Evolutionary conservation across 2,329 filamentous ascomycete genomes (phyloP), one percentile per base, ranked within the genome.

Genomic region (Capronia americana): DNA sequence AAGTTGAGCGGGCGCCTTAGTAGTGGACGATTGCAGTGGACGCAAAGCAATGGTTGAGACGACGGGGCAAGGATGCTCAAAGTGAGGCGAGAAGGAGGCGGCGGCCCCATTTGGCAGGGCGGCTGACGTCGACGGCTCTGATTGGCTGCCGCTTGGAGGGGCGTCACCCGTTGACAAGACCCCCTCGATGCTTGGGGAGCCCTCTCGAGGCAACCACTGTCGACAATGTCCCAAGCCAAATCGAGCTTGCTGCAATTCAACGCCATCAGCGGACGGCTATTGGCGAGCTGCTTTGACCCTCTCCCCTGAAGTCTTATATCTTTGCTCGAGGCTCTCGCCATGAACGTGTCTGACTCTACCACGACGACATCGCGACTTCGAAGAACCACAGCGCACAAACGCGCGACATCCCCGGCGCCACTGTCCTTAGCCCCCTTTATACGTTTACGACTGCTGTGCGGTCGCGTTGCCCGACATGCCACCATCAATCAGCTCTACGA

Each of bases 401-500:
- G 26, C 1, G 23, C 8, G 28, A 55, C 26, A 30, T 32, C 14
- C 2, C 1, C 24, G 8, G 12, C 53, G 17, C 53, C 28, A 7
- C 28, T n/a, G 11, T n/a, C 46, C 24, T 10, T 51, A 51, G 8
- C 24, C 24, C 51, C 20, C 24, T 34, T 34, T 23, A 63, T 66
- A 59, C 60, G 53, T 67, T 59, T 58, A 24, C 54, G 61, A 28
- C 65, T 61, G 53, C 51, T 53, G 11, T 32, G 24, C 41, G 26
- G 26, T 53, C 12, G 41, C 46, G 2, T 51, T 24, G 38, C n/a
- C 32, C 14, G 44, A 32, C 51, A 72, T 69, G 70, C 61, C 69
- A 57, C 65, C 65, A 34, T 41, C 67, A 23, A 44, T 63, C 26
- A 30, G 50, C 23, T 34, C 59, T 20, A 30, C 62, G 53, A 76